Conservation (phyloP, 208 protist genomes). For the Leishmania tropica region DNA sequence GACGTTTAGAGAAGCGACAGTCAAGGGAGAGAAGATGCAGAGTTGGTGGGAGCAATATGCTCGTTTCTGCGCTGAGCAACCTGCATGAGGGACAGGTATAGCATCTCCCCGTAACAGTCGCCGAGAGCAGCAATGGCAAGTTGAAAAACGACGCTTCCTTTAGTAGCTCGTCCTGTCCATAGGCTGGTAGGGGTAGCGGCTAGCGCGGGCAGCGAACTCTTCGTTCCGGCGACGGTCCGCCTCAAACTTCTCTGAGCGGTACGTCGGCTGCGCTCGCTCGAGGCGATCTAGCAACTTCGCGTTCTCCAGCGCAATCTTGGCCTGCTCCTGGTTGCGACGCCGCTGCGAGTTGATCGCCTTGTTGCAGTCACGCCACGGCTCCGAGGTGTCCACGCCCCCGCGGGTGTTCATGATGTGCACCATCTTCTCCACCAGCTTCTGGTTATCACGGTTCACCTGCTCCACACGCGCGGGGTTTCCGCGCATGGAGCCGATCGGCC, state of each 20-base stretch:
- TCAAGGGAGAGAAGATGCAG: neutral
- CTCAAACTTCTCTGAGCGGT: slow-evolving; percentile 50
- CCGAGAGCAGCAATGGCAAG: neutral
- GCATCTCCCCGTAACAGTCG: neutral
- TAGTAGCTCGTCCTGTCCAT: slow-evolving; percentile 17
- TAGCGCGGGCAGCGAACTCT: slow-evolving; percentile 48
- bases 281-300: slow-evolving; percentile 53
- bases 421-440: slow-evolving; percentile 61
- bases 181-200: slow-evolving; percentile 60
- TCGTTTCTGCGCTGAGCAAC: no score
- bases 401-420: slow-evolving; percentile 65
- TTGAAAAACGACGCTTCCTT: neutral
- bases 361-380: slow-evolving; percentile 59
- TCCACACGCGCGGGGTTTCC: slow-evolving; percentile 29
- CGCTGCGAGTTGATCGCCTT: slow-evolving; percentile 50
- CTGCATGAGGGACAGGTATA: neutral
- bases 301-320: slow-evolving; percentile 59
- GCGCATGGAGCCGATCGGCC: slow-evolving; percentile 36
- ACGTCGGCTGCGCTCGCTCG: slow-evolving; percentile 46
- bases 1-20: neutral
- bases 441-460: slow-evolving; percentile 60
- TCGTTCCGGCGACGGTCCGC: slow-evolving; percentile 53
- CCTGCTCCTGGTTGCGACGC: slow-evolving; percentile 36
- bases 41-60: neutral
- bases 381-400: slow-evolving; percentile 65